Evolutionary conservation across 2,329 filamentous ascomycete genomes (phyloP).

Genomic region (Neophaeococcomyces mojaviensis): DNA sequence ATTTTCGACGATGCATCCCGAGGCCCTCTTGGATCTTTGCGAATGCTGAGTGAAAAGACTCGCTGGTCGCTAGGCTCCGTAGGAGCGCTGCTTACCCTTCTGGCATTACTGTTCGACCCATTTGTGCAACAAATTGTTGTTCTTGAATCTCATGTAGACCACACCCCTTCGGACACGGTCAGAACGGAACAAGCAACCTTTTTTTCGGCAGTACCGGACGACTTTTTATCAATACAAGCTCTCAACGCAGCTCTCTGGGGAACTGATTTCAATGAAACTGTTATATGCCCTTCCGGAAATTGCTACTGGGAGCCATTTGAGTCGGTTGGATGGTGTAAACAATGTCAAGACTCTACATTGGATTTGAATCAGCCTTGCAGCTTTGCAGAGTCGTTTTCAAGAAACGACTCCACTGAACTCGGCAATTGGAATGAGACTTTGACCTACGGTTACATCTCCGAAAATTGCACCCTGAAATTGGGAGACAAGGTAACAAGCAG

Average conservation of each 20-base stretch:
- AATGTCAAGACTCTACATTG: too few relatives aligned
- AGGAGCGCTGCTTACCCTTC: constrained; percentile 23
- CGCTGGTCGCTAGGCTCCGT: constrained; percentile 14
- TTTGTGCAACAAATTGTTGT: not conserved
- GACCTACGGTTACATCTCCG: too few relatives aligned
- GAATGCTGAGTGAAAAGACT: constrained; percentile 14
- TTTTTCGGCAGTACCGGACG: too few relatives aligned
- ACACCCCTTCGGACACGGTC: not conserved
- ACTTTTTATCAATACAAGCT: not conserved
- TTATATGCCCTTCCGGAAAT: not conserved
- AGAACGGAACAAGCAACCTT: too few relatives aligned
- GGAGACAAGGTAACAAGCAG: too few relatives aligned
- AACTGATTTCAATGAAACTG: not conserved
- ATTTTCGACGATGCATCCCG: constrained; percentile 25
- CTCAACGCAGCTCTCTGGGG: not conserved
- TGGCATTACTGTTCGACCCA: constrained; percentile 22
- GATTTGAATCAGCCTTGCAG: too few relatives aligned
- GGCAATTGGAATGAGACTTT: too few relatives aligned
- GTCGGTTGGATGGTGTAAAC: too few relatives aligned
- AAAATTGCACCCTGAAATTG: too few relatives aligned
- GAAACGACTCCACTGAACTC: too few relatives aligned
- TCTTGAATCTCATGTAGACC: not conserved
- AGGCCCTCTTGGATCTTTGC: constrained; percentile 24
- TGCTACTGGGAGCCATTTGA: not conserved
- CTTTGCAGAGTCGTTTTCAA: too few relatives aligned